phyloP scores from a whole-genome alignment of 2,329 filamentous ascomycete species.

The Raffaelea albimanens region DNA sequence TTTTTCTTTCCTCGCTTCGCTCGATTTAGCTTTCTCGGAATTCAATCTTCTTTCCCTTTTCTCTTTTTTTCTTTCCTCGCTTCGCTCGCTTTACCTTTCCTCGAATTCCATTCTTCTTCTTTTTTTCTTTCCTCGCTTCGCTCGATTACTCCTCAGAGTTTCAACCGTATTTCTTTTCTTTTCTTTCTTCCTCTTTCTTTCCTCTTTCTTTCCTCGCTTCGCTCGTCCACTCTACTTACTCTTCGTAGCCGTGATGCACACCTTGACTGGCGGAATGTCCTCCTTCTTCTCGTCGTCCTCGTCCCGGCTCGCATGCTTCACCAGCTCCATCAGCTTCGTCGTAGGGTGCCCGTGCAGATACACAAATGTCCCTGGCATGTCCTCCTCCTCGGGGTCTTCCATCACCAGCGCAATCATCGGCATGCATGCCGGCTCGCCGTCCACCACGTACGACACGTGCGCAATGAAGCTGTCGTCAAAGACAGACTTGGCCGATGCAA shows the following conservation, averaged over 20 bases:
- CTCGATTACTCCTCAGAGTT: not conserved
- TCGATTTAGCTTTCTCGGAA: no score
- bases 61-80: no score
- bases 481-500: constrained; percentile 7
- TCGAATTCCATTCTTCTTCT: no score
- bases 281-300: not conserved
- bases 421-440: constrained; percentile 11
- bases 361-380: no score
- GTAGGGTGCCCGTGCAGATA: constrained; percentile 13
- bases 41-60: no score
- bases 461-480: constrained; percentile 12
- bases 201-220: not conserved
- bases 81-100: no score
- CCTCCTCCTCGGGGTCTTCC: constrained; percentile 2
- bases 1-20: no score
- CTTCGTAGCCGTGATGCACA: constrained; percentile 12
- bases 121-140: no score
- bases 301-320: constrained; percentile 7
- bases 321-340: constrained; percentile 12
- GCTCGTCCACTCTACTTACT: not conserved
- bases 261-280: constrained; percentile 6
- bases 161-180: not conserved
- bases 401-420: constrained; percentile 11
- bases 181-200: not conserved
- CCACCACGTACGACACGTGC: constrained; percentile 11